Base-by-base conservation (phyloP, 257 asterid genomes). In the Coffea eugenioides region DNA sequence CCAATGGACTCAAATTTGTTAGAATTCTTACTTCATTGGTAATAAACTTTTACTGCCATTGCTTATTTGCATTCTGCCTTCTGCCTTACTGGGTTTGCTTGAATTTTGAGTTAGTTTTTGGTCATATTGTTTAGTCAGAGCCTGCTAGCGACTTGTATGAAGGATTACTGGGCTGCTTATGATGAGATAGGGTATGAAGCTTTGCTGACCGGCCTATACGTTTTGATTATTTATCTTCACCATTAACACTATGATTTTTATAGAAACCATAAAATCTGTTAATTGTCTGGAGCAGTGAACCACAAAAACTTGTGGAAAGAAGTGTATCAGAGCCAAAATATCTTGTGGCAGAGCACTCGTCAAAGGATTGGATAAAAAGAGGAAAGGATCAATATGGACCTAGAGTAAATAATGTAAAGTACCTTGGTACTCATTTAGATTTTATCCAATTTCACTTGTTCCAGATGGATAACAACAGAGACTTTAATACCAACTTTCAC, bases 11-110 rank as follows among this genome's bases (percentile, higher is more conserved):
- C 89, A 70, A 80, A 83, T 73, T 88, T 91, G 86, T 82, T 89
- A 59, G 90, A 85, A 36, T 93, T 93, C 86, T 88, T 93, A 85
- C 97, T 91, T 79, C 84, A 88, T 68, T 90, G 97, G 97, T 91
- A 88, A 77, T 81, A 73, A 39, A 43, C 51, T 45, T 77, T 82
- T 73, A 14, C 52, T 43, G 43, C 31, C 71, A 78, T 59, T 71
- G 72, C 56, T 65, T 64, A 20, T 66, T 75, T 64, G 56, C 59
- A 21, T 54, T 21, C 45, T 18, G 39, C 67, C 57, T 54, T 21
- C 45, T 18, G 39, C 67, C 57, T 71, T 41, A 18, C 52, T 34
- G 46, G 41, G 31, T 25, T 77, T 31, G 59, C 70, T 49, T 75
- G 52, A 51, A 31, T 82, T 64, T 79, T 68, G 43, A 71, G 68